phyloP scores from a whole-genome alignment of 2,329 filamentous ascomycete species.

The Hypocrella siamensis region DNA sequence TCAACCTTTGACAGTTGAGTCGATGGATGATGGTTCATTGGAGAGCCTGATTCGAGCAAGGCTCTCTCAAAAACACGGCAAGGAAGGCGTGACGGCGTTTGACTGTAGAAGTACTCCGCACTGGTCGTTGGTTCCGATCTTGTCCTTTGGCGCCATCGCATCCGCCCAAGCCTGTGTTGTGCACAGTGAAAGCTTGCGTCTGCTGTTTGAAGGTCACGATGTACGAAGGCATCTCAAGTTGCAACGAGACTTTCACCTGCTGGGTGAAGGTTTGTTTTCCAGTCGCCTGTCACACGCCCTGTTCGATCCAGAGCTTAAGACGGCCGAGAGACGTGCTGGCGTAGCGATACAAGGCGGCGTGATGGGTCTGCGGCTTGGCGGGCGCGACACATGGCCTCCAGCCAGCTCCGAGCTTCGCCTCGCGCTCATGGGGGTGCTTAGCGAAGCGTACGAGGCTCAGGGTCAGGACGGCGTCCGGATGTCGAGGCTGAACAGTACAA shows the following conservation, averaged over 20 bases:
- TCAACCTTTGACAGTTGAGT: slow-evolving; percentile 13
- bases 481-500: slow-evolving; percentile 9
- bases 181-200: slow-evolving; percentile 56
- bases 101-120: slow-evolving; percentile 34
- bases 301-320: slow-evolving; percentile 70
- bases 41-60: slow-evolving; percentile 22
- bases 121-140: slow-evolving; percentile 45
- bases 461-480: slow-evolving; percentile 7
- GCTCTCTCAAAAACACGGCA: slow-evolving; percentile 14
- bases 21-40: slow-evolving; percentile 19
- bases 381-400: slow-evolving; percentile 76
- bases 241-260: slow-evolving; percentile 66
- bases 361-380: slow-evolving; percentile 74
- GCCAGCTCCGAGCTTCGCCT: slow-evolving; percentile 86
- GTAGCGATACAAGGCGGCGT: slow-evolving; percentile 51
- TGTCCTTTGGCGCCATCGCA: slow-evolving; percentile 65
- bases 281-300: slow-evolving; percentile 66
- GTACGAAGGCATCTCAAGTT: slow-evolving; percentile 57
- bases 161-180: slow-evolving; percentile 60
- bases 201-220: slow-evolving; percentile 62
- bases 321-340: slow-evolving; percentile 58
- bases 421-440: slow-evolving; percentile 71
- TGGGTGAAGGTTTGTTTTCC: slow-evolving; percentile 74
- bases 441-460: slow-evolving; percentile 48
- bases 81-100: slow-evolving; percentile 5